These are phyloP conservation scores for Xylaria sp. DNA, from an alignment of 2,329 filamentous ascomycete species.

Conservation along the genomic window DNA sequence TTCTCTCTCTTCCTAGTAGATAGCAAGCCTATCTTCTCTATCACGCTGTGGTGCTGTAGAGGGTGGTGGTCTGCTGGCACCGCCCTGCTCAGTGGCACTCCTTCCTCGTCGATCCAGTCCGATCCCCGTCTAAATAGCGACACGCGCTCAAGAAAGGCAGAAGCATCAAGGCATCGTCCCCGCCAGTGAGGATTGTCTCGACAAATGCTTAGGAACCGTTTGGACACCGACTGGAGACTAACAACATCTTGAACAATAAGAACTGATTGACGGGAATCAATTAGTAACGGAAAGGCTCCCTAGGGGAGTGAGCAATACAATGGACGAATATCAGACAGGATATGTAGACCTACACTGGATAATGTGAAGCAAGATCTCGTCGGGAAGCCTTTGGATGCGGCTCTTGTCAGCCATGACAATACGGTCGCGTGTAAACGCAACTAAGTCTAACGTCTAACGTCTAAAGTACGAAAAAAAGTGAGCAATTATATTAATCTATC, in stretches of 20 bases:
- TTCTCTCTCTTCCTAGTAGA: constrained; percentile 46
- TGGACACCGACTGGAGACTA: constrained; percentile 75
- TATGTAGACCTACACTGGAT: constrained; percentile 64
- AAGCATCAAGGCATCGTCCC: constrained; percentile 76
- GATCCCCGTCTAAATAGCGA: constrained; percentile 65
- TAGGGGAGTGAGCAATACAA: constrained; percentile 11
- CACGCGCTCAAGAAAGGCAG: constrained; percentile 67
- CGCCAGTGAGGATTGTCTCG: constrained; percentile 85
- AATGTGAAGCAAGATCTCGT: constrained; percentile 73
- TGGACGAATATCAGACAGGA: constrained; percentile 24
- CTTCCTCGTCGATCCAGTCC: constrained; percentile 50
- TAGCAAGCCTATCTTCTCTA: constrained; percentile 41
- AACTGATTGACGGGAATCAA: constrained; percentile 34
- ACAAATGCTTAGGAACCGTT: constrained; percentile 71
- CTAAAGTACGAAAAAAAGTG: not conserved
- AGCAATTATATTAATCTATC: constrained; percentile 11
- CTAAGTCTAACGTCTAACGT: no score
- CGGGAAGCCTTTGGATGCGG: constrained; percentile 65
- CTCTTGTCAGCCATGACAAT: constrained; percentile 41
- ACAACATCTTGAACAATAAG: constrained; percentile 74
- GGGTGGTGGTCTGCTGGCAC: constrained; percentile 40
- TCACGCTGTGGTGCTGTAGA: constrained; percentile 47
- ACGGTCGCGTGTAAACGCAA: not conserved
- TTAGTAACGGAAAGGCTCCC: constrained; percentile 14
- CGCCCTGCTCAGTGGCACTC: constrained; percentile 38